Evolutionary conservation across 768 basidiomycete genomes (phyloP), one percentile per base, ranked within the genome.

Genomic region (Pisolithus microcarpus): DNA sequence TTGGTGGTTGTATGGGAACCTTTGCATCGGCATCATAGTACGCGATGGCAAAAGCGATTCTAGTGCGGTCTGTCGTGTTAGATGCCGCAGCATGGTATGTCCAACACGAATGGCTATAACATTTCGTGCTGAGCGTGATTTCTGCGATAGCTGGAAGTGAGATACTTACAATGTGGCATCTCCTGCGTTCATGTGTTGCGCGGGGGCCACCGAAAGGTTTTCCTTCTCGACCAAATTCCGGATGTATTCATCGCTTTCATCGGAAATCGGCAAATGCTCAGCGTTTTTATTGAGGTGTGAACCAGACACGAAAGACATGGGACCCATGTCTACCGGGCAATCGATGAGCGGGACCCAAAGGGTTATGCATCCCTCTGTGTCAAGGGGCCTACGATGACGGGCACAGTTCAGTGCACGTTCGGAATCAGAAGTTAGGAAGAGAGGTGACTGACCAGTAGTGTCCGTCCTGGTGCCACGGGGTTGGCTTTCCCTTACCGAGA

Each of bases 281-380:
- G 49, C 49, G 16, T 50, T 30, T 19, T 43, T 26, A 8, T 4
- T 43, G n/a, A 43, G 31, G 21, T 50, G 49, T 15, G 49, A 50
- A 5, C 49, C 49, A 8, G 49, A 44, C 43, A 50, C 49, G 24
- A 50, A 50, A 4, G 49, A 50, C 49, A 50, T 50, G 9, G 49
- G 49, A 21, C 49, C 49, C 49, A 50, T 50, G n/a, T 50, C 49
- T 37, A 44, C 10, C 18, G 49, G 42, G 34, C 49, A 50, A n/a
- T 50, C 49, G 42, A 50, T 50, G 7, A 50, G 23, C 11, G 49
- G 49, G 2, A 50, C 31, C 49, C 49, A 50, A 24, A 50, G 42
- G 7, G 49, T 50, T 18, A 50, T 37, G 36, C 49, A 50, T 19
- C 43, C 43, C 2, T 50, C 49, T 2, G 49, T 50, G 43, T 50